Conservation (phyloP, 208 protist genomes). For the Leishmania aethiopica region DNA sequence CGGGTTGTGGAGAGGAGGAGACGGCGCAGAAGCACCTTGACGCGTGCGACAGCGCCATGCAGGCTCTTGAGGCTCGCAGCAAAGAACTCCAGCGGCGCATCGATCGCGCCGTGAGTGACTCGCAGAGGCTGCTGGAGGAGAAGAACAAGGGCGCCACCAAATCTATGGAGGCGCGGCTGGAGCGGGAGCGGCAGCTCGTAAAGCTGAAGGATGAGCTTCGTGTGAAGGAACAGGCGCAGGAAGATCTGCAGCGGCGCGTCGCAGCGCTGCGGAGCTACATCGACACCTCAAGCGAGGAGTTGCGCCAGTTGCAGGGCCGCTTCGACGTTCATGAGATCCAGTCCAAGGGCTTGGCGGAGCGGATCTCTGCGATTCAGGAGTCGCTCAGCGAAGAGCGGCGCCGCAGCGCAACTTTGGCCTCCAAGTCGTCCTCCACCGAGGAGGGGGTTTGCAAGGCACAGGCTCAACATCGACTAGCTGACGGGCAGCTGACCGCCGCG, state of each 20-base stretch:
- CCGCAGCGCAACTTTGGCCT: slow-evolving; percentile 44
- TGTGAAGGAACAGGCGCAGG: slow-evolving; percentile 64
- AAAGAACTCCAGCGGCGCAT: slow-evolving; percentile 69
- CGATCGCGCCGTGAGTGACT: slow-evolving; percentile 52
- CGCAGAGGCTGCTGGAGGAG: slow-evolving; percentile 71
- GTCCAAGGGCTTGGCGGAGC: slow-evolving; percentile 33
- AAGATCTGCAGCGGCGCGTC: slow-evolving; percentile 76
- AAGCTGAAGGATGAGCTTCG: slow-evolving; percentile 59
- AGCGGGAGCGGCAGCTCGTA: slow-evolving; percentile 35
- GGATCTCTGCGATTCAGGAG: slow-evolving; percentile 42
- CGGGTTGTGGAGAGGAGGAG: slow-evolving; percentile 63
- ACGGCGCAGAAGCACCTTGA: slow-evolving; percentile 41
- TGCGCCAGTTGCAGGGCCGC: slow-evolving; percentile 53
- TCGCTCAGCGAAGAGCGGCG: slow-evolving; percentile 50
- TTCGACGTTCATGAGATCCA: slow-evolving; percentile 58
- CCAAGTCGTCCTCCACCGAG: slow-evolving; percentile 38
- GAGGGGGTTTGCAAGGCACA: slow-evolving; percentile 42
- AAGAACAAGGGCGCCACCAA: slow-evolving; percentile 42
- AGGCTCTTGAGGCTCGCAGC: slow-evolving; percentile 55
- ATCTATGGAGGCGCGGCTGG: slow-evolving; percentile 43
- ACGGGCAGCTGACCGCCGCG: slow-evolving; percentile 49
- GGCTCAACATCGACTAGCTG: slow-evolving; percentile 33
- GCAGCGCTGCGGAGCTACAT: slow-evolving; percentile 64
- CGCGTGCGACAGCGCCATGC: slow-evolving; percentile 55
- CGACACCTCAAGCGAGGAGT: slow-evolving; percentile 58